Evolutionary conservation across 1,284 basidiomycete genomes (phyloP).

Genomic region (Tilletia indica): DNA sequence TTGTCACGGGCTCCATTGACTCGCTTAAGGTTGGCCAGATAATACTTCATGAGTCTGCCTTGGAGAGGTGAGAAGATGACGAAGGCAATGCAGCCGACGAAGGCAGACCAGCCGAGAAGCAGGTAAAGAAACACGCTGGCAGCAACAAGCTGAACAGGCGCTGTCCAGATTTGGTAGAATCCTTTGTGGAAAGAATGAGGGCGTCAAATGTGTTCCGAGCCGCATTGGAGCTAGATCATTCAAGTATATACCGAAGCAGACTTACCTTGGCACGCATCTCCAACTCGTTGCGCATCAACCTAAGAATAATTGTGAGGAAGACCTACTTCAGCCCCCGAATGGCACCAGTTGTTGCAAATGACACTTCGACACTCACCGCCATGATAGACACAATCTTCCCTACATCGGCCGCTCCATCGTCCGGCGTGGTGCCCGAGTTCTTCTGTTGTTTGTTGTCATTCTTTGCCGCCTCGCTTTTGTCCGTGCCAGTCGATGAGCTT

Average conservation of each 20-base stretch:
- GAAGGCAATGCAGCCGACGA: constrained; percentile 33
- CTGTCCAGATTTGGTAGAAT: constrained; percentile 29
- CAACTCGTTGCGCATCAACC: constrained; percentile 29
- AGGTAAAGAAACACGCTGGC: constrained; percentile 38
- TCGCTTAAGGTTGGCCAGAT: not conserved
- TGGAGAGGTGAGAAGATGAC: constrained; percentile 32
- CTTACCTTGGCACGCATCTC: constrained; percentile 10
- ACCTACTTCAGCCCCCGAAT: too few species aligned
- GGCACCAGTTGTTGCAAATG: not conserved
- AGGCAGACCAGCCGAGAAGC: constrained; percentile 43
- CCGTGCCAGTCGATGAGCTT: constrained; percentile 39
- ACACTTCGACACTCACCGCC: constrained; percentile 19
- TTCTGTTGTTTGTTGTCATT: constrained; percentile 25
- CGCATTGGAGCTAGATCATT: too few species aligned
- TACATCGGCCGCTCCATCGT: constrained; percentile 21
- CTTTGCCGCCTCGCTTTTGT: constrained; percentile 14
- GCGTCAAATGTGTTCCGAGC: too few species aligned
- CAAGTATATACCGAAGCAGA: too few species aligned
- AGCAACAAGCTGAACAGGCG: constrained; percentile 35
- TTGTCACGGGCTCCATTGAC: constrained; percentile 32
- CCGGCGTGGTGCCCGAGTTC: constrained; percentile 18
- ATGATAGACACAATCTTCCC: constrained; percentile 38
- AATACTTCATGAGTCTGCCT: constrained; percentile 18
- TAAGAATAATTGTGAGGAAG: not conserved
- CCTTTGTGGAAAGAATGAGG: not conserved